Percentiles rank a stretch among this genome's conserved stretches.
phyloP scores from a whole-genome alignment of 306 rosid species.

The Fragaria vesca region DNA sequence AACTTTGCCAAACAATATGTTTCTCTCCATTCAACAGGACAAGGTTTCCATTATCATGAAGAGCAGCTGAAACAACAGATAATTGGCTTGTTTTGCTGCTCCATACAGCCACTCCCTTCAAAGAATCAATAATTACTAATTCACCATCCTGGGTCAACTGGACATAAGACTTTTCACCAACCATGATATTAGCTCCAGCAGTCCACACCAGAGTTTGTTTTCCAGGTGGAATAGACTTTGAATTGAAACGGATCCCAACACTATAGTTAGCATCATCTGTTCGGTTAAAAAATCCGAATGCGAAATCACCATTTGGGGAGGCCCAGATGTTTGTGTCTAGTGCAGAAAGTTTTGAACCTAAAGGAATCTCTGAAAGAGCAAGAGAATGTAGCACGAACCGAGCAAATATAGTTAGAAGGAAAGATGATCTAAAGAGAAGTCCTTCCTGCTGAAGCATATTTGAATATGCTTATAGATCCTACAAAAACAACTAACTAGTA shows the following conservation, averaged over 20 bases:
- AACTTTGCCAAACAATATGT: slow-evolving; percentile 69
- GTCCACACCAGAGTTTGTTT: slow-evolving; percentile 63
- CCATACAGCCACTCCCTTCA: slow-evolving; percentile 41
- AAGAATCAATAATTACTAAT: slow-evolving; percentile 54
- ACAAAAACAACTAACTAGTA: slow-evolving; percentile 21
- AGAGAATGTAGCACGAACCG: slow-evolving; percentile 43
- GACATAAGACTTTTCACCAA: slow-evolving; percentile 60
- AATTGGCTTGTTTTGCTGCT: slow-evolving; percentile 41
- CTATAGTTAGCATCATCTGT: slow-evolving; percentile 55
- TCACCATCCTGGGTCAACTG: slow-evolving; percentile 58
- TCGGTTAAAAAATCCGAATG: slow-evolving; percentile 59
- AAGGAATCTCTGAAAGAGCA: slow-evolving; percentile 48
- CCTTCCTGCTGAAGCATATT: slow-evolving; percentile 49
- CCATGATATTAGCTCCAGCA: slow-evolving; percentile 53
- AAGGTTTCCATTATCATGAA: slow-evolving; percentile 71
- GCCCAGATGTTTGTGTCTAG: slow-evolving; percentile 51
- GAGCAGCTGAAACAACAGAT: slow-evolving; percentile 56
- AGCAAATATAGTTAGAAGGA: slow-evolving; percentile 36
- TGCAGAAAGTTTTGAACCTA: slow-evolving; percentile 64
- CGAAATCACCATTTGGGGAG: slow-evolving; percentile 72
- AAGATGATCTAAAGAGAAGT: slow-evolving; percentile 30
- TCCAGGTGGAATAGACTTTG: slow-evolving; percentile 47
- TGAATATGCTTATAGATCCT: slow-evolving; percentile 27
- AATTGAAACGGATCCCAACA: slow-evolving; percentile 63
- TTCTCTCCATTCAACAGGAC: slow-evolving; percentile 45